Evolutionary conservation across 2,329 filamentous ascomycete species (phyloP).

Genomic region (Trichophyton equinum): DNA sequence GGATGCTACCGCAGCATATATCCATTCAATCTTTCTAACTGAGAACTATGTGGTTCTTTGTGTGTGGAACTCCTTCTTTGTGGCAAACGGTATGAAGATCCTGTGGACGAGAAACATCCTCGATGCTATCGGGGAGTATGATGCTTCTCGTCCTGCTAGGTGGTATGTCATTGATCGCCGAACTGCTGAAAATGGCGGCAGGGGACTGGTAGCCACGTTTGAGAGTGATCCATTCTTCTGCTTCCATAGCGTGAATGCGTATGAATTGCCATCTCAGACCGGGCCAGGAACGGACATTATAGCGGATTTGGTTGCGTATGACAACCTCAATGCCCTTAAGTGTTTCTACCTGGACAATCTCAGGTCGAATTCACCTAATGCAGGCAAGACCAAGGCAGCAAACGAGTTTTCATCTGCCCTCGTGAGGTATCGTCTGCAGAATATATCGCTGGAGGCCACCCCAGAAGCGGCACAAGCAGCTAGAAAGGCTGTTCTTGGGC

Average conservation of each 20-base stretch:
- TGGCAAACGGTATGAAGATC: slow-evolving; percentile 46
- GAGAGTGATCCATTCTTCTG: slow-evolving; percentile 58
- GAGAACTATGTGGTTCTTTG: slow-evolving; percentile 60
- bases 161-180: slow-evolving; percentile 66
- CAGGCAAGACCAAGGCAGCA: slow-evolving; percentile 20
- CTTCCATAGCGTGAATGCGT: slow-evolving; percentile 71
- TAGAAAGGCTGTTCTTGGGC: slow-evolving; percentile 18
- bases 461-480: background rate
- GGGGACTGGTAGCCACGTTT: slow-evolving; percentile 57
- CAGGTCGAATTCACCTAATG: slow-evolving; percentile 42
- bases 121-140: slow-evolving; percentile 54
- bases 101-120: slow-evolving; percentile 55
- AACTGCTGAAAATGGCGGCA: slow-evolving; percentile 30
- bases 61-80: slow-evolving; percentile 54
- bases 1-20: slow-evolving; percentile 49
- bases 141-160: slow-evolving; percentile 42
- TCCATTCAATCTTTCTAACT: slow-evolving; percentile 73
- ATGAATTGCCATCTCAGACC: slow-evolving; percentile 43
- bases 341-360: slow-evolving; percentile 59
- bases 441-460: slow-evolving; percentile 16
- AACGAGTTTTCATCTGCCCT: slow-evolving; percentile 13
- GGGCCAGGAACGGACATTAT: slow-evolving; percentile 41
- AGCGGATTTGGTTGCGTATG: slow-evolving; percentile 54
- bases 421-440: slow-evolving; percentile 28
- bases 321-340: slow-evolving; percentile 52